These are phyloP conservation scores for Populus alba DNA, from an alignment of 345 rosid species.

Conservation along the genomic window DNA sequence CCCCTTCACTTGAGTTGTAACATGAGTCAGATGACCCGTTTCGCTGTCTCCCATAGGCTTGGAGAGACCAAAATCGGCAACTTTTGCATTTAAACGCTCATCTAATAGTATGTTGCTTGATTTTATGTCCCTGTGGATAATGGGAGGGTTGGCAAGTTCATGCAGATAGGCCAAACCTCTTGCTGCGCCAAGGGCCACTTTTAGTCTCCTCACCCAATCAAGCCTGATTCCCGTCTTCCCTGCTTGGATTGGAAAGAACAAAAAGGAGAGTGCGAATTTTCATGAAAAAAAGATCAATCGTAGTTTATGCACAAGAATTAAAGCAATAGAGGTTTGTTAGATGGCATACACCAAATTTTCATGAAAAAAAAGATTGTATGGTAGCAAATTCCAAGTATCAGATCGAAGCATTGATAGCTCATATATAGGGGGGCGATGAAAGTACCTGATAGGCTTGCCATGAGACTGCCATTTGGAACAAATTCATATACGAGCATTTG, in stretches of 20 bases:
- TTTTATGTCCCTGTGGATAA: conserved; percentile 91
- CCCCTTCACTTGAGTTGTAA: conserved; percentile 94
- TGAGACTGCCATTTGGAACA: conserved; percentile 25
- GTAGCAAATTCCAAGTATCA: not conserved
- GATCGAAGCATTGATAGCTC: not conserved
- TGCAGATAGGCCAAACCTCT: conserved; percentile 86
- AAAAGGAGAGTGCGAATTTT: not conserved
- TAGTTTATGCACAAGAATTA: not conserved
- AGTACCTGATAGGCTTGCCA: conserved; percentile 27
- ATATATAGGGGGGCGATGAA: not conserved
- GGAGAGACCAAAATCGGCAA: conserved; percentile 91
- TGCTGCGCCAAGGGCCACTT: conserved; percentile 72
- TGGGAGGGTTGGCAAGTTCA: conserved; percentile 92
- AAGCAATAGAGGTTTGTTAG: not conserved
- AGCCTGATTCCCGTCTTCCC: conserved; percentile 75
- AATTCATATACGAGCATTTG: conserved; percentile 32
- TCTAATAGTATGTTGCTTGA: conserved; percentile 78
- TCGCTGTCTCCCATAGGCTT: conserved; percentile 59
- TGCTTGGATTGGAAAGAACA: conserved; percentile 22
- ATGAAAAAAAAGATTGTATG: not conserved
- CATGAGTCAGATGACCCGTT: conserved; percentile 68
- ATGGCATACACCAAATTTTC: not conserved
- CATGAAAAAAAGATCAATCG: too few species aligned
- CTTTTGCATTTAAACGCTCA: conserved; percentile 74
- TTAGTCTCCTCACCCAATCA: conserved; percentile 80